Conservation (phyloP, 2,329 filamentous ascomycete genomes). For the Sporothrix humicola region DNA sequence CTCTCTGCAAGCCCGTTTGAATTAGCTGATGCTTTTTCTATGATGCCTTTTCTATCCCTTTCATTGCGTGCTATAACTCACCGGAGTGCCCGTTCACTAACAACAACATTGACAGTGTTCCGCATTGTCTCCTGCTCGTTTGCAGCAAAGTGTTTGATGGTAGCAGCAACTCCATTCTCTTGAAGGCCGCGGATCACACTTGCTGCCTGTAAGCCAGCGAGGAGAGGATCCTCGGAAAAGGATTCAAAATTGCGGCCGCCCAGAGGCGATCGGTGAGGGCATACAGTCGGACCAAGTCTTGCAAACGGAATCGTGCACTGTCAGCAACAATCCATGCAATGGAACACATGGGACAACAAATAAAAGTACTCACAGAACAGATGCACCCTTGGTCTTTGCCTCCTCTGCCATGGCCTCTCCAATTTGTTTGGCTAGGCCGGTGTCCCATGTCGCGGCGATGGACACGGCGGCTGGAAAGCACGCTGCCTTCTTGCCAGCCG, state of each 20-base stretch:
- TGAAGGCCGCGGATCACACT: slow-evolving; percentile 43
- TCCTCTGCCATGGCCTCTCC: slow-evolving; percentile 25
- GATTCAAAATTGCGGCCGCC: slow-evolving; percentile 39
- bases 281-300: slow-evolving; percentile 10
- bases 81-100: slow-evolving; percentile 60
- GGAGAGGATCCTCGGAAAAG: slow-evolving; percentile 58
- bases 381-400: slow-evolving; percentile 29
- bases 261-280: slow-evolving; percentile 2
- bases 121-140: slow-evolving; percentile 60
- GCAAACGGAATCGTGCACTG: no score
- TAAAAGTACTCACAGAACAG: slow-evolving; percentile 11
- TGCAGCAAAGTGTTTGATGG: slow-evolving; percentile 47
- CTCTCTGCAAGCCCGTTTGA: slow-evolving; percentile 21
- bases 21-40: slow-evolving; percentile 1
- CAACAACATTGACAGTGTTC: slow-evolving; percentile 53
- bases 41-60: not conserved
- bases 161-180: slow-evolving; percentile 42
- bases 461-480: slow-evolving; percentile 29
- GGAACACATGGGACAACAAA: no score
- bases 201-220: slow-evolving; percentile 43
- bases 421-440: slow-evolving; percentile 2
- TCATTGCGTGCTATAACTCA: not conserved
- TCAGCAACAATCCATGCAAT: no score
- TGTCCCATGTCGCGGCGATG: slow-evolving; percentile 26
- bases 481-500: slow-evolving; percentile 22